Conservation (phyloP, 495 filamentous ascomycete genomes). For the Penicillium psychrofluorescens region DNA sequence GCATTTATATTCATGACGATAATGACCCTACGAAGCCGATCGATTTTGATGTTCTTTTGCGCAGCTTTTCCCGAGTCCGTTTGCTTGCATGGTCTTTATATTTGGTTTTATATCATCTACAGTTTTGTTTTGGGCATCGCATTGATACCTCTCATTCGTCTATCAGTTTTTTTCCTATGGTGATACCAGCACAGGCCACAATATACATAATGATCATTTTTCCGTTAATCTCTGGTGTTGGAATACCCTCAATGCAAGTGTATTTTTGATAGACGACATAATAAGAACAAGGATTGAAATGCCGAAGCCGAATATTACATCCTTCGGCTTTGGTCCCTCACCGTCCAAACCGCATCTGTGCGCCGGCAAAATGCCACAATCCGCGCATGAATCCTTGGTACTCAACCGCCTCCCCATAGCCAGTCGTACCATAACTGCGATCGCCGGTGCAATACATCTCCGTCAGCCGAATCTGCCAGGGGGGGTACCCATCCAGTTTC, state of each 20-base stretch:
- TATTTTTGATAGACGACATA: no score
- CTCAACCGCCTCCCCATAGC: constrained; percentile 55
- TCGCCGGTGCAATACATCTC: constrained; percentile 71
- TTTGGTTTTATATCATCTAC: not conserved
- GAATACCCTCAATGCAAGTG: no score
- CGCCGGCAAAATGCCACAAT: constrained; percentile 75
- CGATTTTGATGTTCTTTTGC: not conserved
- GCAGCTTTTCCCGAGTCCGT: no score
- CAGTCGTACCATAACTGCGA: constrained; percentile 28
- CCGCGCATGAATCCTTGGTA: constrained; percentile 89
- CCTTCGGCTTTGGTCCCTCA: constrained; percentile 27
- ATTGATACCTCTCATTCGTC: not conserved
- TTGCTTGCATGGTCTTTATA: not conserved
- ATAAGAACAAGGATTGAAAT: no score
- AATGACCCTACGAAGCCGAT: not conserved
- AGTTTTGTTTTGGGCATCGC: not conserved
- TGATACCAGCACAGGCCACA: constrained; percentile 7
- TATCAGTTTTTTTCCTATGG: constrained; percentile 1
- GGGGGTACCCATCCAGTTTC: constrained; percentile 84
- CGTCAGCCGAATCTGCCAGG: constrained; percentile 90
- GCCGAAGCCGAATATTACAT: no score
- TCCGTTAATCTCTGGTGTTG: no score
- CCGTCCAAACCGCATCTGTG: constrained; percentile 82
- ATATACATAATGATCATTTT: constrained; percentile 1
- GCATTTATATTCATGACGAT: not conserved